Evolutionary conservation across 306 rosid genomes (phyloP).

Genomic region (Cucurbita maxima): DNA sequence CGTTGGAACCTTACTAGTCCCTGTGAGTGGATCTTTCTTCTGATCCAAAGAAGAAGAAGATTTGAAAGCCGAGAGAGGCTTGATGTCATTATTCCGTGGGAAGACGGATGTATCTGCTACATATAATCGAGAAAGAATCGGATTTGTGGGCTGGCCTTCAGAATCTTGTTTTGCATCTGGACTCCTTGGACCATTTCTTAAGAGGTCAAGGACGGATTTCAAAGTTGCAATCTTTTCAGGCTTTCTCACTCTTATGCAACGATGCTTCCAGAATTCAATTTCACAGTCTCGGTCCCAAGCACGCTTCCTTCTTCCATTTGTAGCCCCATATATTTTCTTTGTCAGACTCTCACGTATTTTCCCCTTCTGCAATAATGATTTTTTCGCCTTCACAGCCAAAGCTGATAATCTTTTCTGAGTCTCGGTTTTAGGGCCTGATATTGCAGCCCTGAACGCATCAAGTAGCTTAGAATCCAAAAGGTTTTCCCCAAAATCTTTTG

Average conservation of each 20-base stretch:
- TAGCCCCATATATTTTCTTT: conserved; percentile 60
- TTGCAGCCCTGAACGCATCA: conserved; percentile 81
- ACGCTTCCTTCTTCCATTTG: conserved; percentile 81
- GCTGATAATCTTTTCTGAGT: conserved; percentile 45
- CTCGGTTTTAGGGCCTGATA: conserved; percentile 63
- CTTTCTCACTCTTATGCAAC: conserved; percentile 55
- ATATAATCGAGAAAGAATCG: conserved; percentile 86
- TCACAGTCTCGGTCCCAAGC: conserved; percentile 98
- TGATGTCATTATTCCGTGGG: conserved; percentile 75
- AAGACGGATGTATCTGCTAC: conserved; percentile 89
- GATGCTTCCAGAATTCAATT: conserved; percentile 94
- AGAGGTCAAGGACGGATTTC: conserved; percentile 86
- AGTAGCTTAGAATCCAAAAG: conserved; percentile 85
- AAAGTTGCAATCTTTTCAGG: conserved; percentile 87
- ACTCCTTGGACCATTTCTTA: conserved; percentile 38
- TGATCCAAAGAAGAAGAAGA: conserved; percentile 34
- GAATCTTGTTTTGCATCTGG: conserved; percentile 29
- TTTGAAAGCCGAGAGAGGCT: conserved; percentile 56
- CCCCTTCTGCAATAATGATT: conserved; percentile 72
- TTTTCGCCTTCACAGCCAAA: conserved; percentile 55
- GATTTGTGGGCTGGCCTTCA: conserved; percentile 41
- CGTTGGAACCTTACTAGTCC: conserved; percentile 20
- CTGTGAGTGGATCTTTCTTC: conserved; percentile 29
- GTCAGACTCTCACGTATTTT: conserved; percentile 80
- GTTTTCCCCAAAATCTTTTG: conserved; percentile 52